phyloP scores from a whole-genome alignment of 257 asterid species.

The Solanum bulbocastanum region DNA sequence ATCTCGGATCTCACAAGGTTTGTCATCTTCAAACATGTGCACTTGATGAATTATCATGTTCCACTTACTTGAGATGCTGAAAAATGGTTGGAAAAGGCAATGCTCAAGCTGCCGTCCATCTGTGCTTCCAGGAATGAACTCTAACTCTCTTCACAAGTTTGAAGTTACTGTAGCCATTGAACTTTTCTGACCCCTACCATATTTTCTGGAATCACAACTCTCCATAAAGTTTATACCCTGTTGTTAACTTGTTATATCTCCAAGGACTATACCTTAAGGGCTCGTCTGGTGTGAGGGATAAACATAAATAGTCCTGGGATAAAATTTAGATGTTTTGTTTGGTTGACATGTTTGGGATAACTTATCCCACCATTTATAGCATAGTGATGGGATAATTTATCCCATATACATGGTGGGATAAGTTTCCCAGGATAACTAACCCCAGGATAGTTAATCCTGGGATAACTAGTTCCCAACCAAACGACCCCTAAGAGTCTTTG shows the following conservation, averaged over 20 bases:
- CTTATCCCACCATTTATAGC: too few species aligned
- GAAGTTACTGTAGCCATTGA: not conserved
- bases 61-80: not conserved
- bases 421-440: too few species aligned
- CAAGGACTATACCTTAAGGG: not conserved
- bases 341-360: too few species aligned
- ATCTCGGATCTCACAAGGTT: not conserved
- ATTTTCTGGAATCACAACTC: not conserved
- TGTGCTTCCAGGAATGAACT: not conserved
- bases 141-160: not conserved
- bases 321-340: too few species aligned
- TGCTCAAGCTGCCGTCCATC: not conserved
- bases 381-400: too few species aligned
- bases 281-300: too few species aligned
- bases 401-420: too few species aligned
- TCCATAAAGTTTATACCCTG: not conserved
- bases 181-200: not conserved
- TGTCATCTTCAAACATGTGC: not conserved
- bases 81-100: not conserved
- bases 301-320: too few species aligned
- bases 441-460: too few species aligned
- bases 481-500: not conserved
- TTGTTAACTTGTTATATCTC: not conserved
- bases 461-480: too few species aligned
- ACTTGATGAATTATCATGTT: not conserved